Conservation (phyloP, 768 basidiomycete species). For the Suillus weaverae region DNA sequence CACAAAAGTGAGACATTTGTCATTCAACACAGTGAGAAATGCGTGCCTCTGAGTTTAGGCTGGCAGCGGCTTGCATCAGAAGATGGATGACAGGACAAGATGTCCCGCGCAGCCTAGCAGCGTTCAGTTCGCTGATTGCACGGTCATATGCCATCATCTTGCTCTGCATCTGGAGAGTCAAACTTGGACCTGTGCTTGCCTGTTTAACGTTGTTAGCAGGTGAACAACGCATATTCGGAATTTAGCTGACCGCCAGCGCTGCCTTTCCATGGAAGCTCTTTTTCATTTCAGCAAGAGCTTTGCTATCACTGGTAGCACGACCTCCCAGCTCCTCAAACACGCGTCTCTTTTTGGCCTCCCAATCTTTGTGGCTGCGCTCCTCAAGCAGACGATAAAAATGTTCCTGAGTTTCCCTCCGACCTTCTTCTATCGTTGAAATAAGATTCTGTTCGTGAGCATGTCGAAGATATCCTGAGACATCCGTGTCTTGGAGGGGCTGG, state of each 20-base stretch:
- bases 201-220: slow-evolving; percentile 22
- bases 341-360: slow-evolving; percentile 88
- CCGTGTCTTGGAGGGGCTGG: slow-evolving; percentile 92
- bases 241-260: slow-evolving; percentile 47
- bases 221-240: not conserved
- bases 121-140: slow-evolving; percentile 76
- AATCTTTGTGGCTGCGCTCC: slow-evolving; percentile 72
- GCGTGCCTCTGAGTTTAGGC: slow-evolving; percentile 56
- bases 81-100: slow-evolving; percentile 78
- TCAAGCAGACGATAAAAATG: slow-evolving; percentile 83
- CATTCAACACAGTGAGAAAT: not conserved
- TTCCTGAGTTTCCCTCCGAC: slow-evolving; percentile 78
- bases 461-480: slow-evolving; percentile 91
- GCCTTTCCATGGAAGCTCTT: slow-evolving; percentile 62
- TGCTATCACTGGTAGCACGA: slow-evolving; percentile 54
- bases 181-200: slow-evolving; percentile 51
- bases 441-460: slow-evolving; percentile 94
- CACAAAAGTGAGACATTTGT: slow-evolving; percentile 6
- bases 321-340: slow-evolving; percentile 90
- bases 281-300: slow-evolving; percentile 57
- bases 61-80: slow-evolving; percentile 64
- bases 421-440: slow-evolving; percentile 92
- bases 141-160: slow-evolving; percentile 97
- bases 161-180: slow-evolving; percentile 80
- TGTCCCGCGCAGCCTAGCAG: slow-evolving; percentile 64